These are phyloP conservation scores for Paramecium tetraurelia DNA, from an alignment of 73 alveolate species.

Conservation along the genomic window DNA sequence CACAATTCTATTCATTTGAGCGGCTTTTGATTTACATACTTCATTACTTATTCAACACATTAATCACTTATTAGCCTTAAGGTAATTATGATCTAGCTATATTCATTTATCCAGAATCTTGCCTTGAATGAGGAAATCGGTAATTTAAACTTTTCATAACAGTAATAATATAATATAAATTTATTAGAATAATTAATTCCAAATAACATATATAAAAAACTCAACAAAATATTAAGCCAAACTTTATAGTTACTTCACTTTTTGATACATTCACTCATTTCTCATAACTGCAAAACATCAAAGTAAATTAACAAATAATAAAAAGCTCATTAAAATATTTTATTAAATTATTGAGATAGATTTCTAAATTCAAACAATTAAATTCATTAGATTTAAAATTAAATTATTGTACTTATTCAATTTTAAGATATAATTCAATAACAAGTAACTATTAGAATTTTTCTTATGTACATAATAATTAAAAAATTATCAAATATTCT, in stretches of 20 bases:
- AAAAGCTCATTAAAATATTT: too few species aligned
- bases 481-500: too few species aligned
- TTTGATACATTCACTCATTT: not conserved
- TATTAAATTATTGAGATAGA: not conserved
- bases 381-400: too few species aligned
- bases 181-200: not conserved
- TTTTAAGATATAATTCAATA: too few species aligned
- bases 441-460: too few species aligned
- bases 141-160: slow-evolving; percentile 27
- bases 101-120: slow-evolving; percentile 7
- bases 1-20: not conserved
- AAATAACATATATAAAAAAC: not conserved
- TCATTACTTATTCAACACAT: not conserved
- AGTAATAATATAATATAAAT: not conserved
- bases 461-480: too few species aligned
- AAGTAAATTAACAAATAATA: too few species aligned
- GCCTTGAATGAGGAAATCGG: slow-evolving; percentile 21
- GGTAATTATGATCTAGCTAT: not conserved
- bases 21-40: not conserved
- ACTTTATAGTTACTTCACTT: not conserved
- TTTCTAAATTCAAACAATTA: too few species aligned
- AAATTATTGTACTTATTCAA: too few species aligned
- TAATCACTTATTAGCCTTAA: not conserved
- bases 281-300: not conserved
- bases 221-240: not conserved